Base-by-base conservation (phyloP, 305 asterid species). In the Solanum hybrid region DNA sequence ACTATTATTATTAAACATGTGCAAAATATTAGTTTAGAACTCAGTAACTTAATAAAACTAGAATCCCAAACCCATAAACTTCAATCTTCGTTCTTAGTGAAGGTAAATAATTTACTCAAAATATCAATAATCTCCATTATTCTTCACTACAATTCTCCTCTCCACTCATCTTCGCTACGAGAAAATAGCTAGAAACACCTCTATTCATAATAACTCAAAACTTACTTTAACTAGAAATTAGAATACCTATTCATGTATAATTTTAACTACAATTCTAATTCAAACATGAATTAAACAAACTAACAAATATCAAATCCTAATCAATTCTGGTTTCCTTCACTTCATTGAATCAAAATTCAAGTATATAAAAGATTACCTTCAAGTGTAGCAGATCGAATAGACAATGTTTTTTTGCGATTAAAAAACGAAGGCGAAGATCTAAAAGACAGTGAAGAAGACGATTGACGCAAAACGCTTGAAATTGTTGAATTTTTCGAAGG, bases 331-430 rank as follows among this genome's bases (percentile, higher is more conserved):
- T 28, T 73, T 73, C 11, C 11, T 73, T 74, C 26, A 77, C 26
- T 61, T 61, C 73, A 61, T 22, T 61, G 31, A 18, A 14, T 8
- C 33, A 77, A 29, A 40, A 86, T 9, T 88, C 16, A 78, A 12
- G 16, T 77, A 89, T 33, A 7, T 9, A 29, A 57, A 71, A 28
- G 1, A 71, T 16, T 94, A 95, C 98, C 98, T 90, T 94, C 93
- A 26, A 95, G 93, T 11, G 95, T 91, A 61, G 95, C 95, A 22
- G 96, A 92, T 89, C 93, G 92, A 85, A 94, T 92, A 39, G 95
- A 92, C 16, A 94, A 87, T 77, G 91, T 90, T 22, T 67, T 93
- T 89, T 88, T 94, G 88, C 95, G 92, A 78, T 89, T 91, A 86
- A 93, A 89, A 93, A 87, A 33, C 6, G 94, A 82, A n/a, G 92